Evolutionary conservation across 2,329 filamentous ascomycete species (phyloP), one percentile per base, ranked within the genome.

Genomic region (Geosmithia morbida): DNA sequence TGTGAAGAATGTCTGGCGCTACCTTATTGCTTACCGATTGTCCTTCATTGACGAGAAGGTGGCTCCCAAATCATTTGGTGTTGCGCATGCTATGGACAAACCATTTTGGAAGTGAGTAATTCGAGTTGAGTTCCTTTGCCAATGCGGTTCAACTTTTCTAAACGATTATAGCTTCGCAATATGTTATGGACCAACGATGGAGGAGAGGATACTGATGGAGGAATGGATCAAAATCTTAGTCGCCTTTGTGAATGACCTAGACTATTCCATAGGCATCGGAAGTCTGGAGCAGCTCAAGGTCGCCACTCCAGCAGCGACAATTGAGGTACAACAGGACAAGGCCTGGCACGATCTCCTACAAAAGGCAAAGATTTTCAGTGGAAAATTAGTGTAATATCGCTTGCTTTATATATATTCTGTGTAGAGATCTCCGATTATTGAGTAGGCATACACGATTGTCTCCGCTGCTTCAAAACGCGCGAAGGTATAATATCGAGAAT

Each of bases 21-120:
- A 68, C 52, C 55, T 59, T n/a, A 62, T 69, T 39, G 60, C 64
- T 1, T 67, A 67, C 43, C 55, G 65, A 2, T 50, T 69, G 30
- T 67, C 63, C 0, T 69, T 68, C 46, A 69, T 68, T 43, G 57
- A 58, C 11, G 61, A 67, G 4, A 58, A 60, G 7, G 50, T 66
- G 3, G 65, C 65, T 1, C 65, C 66, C 0, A 52, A 49, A 11
- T 57, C 55, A 0, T 62, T 57, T 50, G 61, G 62, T 0, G 60
- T 64, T 1, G 55, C 57, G 0, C 65, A 69, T 51, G 62, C 63
- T 4, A 68, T 66, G 65, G 66, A 68, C 39, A 61, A 60, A 43
- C 63, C 66, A 0, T 59, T 68, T 26, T 68, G 65, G 66, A 68
- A 67, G 64, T 68, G 48, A 56, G 61, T 56, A 1, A 37, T 19